A percentile compares a stretch with the other conserved stretches of the same genome.
phyloP scores from a whole-genome alignment of 192 early-diverging fungal species.

The Mortierella alpina region DNA sequence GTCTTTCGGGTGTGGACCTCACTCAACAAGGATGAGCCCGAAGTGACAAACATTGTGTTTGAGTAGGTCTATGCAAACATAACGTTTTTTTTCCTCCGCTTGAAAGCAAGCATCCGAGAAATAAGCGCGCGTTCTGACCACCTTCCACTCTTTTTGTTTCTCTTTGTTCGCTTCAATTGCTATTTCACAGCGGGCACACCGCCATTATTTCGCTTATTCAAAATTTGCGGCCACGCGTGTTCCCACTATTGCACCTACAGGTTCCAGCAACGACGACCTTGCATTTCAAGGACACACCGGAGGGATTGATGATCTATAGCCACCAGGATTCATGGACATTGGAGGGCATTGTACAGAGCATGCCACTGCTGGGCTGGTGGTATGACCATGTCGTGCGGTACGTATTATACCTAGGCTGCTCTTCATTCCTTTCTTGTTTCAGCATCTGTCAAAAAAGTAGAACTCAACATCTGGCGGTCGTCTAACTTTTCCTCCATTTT shows the following conservation, averaged over 20 bases:
- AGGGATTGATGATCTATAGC: constrained; percentile 61
- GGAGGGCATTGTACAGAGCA: constrained; percentile 65
- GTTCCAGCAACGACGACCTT: constrained; percentile 65
- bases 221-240: constrained; percentile 60
- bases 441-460: neutral
- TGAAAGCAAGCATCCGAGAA: no score
- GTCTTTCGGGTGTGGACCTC: constrained; percentile 56
- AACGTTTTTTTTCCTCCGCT: no score
- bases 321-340: constrained; percentile 71
- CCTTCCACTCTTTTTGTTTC: constrained; percentile 7
- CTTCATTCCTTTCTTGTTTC: neutral
- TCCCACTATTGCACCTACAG: constrained; percentile 59
- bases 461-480: neutral
- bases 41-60: constrained; percentile 50
- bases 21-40: constrained; percentile 47
- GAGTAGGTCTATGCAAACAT: constrained; percentile 29
- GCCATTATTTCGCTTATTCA: constrained; percentile 64
- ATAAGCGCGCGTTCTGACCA: neutral
- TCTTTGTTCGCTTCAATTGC: neutral
- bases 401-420: neutral
- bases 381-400: constrained; percentile 64
- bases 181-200: constrained; percentile 51
- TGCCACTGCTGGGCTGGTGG: constrained; percentile 68
- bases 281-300: constrained; percentile 59
- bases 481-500: neutral